Evolutionary conservation across 441 rosid genomes (phyloP), one percentile per base, ranked within the genome.

Genomic region (Syzygium syzygioides): DNA sequence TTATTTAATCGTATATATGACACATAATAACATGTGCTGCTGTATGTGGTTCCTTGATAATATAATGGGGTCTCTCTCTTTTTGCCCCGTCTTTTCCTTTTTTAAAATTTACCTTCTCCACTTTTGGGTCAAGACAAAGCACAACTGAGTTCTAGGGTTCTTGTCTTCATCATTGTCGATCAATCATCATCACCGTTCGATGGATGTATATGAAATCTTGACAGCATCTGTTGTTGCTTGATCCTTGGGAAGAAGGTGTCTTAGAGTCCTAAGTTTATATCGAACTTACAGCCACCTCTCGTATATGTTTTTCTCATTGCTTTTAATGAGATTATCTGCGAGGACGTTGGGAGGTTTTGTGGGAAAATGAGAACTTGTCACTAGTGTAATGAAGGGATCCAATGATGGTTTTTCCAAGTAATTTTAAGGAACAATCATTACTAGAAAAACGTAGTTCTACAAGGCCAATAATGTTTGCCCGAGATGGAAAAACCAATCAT

Each of bases 401-500:
- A 48, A 76, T 76, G 83, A 76, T 41, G 83, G 83, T 25, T 41
- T 76, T 23, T 48, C 52, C 83, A 76, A 41, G 83, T 23, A 25
- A 76, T 76, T 76, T 76, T 76, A 76, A 76, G 83, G 52, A 52
- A 76, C 83, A 76, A 76, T 76, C 83, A 76, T 76, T 23, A 25
- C 83, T 23, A 37, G 48, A 45, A 57, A 79, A 87, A 34, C 59
- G 55, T 68, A 37, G 86, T 50, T 66, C 80, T 89, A 87, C 80
- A 88, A 55, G 30, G 66, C n/a, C 87, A 90, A 88, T 88, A 80
- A 87, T 86, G 71, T 55, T 85, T 87, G 62, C 89, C 86, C 91
- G 90, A 86, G 88, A 87, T 79, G 88, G 80, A 56, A 53, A 86
- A 76, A 23, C 83, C 83, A 76, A 76, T 76, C 83, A 41, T 41